Base-by-base conservation (phyloP, 306 rosid species). In the Casuarina equisetifolia region DNA sequence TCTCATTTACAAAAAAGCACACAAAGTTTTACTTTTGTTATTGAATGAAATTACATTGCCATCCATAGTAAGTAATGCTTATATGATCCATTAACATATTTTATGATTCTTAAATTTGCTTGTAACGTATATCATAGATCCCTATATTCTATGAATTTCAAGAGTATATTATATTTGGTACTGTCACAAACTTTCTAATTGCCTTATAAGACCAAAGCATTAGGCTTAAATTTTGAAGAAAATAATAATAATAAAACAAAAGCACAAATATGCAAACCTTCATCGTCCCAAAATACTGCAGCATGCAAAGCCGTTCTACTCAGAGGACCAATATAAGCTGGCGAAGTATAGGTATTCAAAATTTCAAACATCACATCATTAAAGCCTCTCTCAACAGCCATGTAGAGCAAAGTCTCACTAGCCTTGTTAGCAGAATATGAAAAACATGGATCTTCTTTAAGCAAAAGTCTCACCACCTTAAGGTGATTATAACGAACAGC, bases 271-370 rank as follows among this genome's bases (percentile, higher is more conserved):
- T 25, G 32, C 32, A 25, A 25, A 25, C 71, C 71, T 66, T 2
- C 1, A 15, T 45, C 4, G 6, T 3, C 10, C 6, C 1, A 0
- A 0, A 25, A 7, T 1, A 61, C 53, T 0, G 76, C 54, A 46
- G 66, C 63, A 17, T 78, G 82, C 63, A 78, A 61, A 5, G 64
- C 70, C 12, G 82, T 78, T n/a, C 72, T 59, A 2, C 53, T 74
- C 11, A 15, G 4, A 19, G 70, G 74, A 2, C 82, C 78, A 11
- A 1, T 4, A 9, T 63, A 50, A 16, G 49, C 4, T 52, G 46
- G 61, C 5, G 7, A 5, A 1, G 5, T 32, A n/a, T 74, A 79
- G 3, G 16, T 7, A 0, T 44, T 0, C 1, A 79, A 59, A 17
- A 79, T 73, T 73, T 25, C 10, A 0, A 0, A 6, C 2, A 45